Evolutionary conservation across 1,284 basidiomycete genomes (phyloP).

Genomic region (Ganoderma lingzhi): DNA sequence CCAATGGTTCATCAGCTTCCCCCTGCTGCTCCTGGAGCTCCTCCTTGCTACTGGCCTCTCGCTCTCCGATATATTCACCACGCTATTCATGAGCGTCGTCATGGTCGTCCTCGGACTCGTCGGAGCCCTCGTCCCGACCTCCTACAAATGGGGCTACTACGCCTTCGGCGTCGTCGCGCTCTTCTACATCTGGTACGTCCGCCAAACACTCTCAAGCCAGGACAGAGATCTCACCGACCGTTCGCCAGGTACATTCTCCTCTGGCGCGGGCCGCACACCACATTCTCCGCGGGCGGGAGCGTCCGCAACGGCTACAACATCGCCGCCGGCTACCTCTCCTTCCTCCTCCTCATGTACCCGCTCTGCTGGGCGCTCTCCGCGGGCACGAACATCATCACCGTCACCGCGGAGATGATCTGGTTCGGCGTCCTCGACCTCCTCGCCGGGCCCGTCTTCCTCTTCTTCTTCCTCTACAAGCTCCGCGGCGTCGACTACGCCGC

Average conservation of each 20-base stretch:
- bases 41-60: conserved; percentile 61
- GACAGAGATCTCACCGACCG: neutral
- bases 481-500: conserved; percentile 38
- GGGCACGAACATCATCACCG: conserved; percentile 54
- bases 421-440: conserved; percentile 70
- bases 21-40: conserved; percentile 57
- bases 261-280: conserved; percentile 41
- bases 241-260: conserved; percentile 42
- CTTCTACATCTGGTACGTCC: conserved; percentile 56
- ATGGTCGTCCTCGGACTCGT: conserved; percentile 62
- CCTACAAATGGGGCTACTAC: conserved; percentile 64
- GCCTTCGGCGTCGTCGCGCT: conserved; percentile 54
- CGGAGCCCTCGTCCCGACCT: conserved; percentile 55
- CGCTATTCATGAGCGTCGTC: conserved; percentile 61
- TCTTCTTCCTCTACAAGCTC: conserved; percentile 43
- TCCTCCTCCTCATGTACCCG: conserved; percentile 62
- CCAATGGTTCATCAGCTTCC: conserved; percentile 67
- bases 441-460: conserved; percentile 59
- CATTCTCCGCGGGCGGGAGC: conserved; percentile 46
- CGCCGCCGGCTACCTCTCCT: conserved; percentile 52
- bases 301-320: conserved; percentile 51
- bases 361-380: conserved; percentile 57
- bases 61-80: conserved; percentile 58
- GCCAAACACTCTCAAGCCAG: neutral
- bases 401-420: conserved; percentile 58